Evolutionary conservation across 148 eudicot species (phyloP).

Genomic region (Vaccinium vitisidaea): DNA sequence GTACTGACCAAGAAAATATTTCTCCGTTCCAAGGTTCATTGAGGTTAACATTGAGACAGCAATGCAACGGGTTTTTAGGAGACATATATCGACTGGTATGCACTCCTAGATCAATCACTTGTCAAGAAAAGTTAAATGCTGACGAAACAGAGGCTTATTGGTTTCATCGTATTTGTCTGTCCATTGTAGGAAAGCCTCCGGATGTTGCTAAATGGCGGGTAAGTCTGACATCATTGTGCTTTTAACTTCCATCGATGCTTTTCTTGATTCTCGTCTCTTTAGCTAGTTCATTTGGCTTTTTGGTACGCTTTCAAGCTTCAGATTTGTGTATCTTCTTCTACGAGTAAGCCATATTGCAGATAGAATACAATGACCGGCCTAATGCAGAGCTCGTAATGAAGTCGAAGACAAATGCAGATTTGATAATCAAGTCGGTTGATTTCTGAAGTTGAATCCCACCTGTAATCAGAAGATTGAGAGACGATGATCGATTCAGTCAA

Average conservation of each 20-base stretch:
- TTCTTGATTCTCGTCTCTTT: not conserved
- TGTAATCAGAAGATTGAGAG: not conserved
- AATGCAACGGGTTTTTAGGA: slow-evolving; percentile 75
- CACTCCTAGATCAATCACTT: not conserved
- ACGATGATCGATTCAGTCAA: not conserved
- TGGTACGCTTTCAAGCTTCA: not conserved
- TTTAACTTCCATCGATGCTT: not conserved
- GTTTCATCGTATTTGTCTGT: slow-evolving; percentile 12
- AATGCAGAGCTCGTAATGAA: slow-evolving; percentile 88
- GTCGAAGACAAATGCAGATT: slow-evolving; percentile 88
- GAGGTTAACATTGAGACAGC: slow-evolving; percentile 74
- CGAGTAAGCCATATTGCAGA: slow-evolving; percentile 40
- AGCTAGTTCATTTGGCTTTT: not conserved
- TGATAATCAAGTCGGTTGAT: slow-evolving; percentile 72
- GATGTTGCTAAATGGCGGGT: slow-evolving; percentile 93
- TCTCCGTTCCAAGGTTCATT: slow-evolving; percentile 57
- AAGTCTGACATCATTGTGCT: slow-evolving; percentile 24
- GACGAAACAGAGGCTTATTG: slow-evolving; percentile 4
- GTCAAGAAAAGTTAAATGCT: not conserved
- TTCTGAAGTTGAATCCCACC: slow-evolving; percentile 24
- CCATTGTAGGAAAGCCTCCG: slow-evolving; percentile 54
- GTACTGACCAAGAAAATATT: not conserved
- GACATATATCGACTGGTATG: slow-evolving; percentile 83
- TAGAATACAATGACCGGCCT: slow-evolving; percentile 88
- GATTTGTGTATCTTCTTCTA: not conserved